Conservation (phyloP, 306 rosid species). For the Dryas alaskensis region DNA sequence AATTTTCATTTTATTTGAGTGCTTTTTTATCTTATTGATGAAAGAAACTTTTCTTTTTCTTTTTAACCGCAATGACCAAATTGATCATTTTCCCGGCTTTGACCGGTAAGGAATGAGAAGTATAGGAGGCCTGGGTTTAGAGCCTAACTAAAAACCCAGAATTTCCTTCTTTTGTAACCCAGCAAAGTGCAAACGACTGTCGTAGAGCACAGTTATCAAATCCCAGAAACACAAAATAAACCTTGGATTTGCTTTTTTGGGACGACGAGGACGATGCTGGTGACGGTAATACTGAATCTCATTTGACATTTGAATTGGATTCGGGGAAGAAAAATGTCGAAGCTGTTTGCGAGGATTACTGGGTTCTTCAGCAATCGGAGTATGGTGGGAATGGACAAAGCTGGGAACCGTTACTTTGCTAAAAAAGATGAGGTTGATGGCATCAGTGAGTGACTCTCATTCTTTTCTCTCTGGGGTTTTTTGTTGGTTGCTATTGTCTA, state of each 20-base stretch:
- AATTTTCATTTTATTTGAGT: too few relatives aligned
- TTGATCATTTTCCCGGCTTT: too few relatives aligned
- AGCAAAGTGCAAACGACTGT: background rate
- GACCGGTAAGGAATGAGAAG: too few relatives aligned
- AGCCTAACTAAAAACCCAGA: background rate
- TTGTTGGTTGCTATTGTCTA: background rate
- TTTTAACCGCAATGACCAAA: too few relatives aligned
- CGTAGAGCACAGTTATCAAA: background rate
- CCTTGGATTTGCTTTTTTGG: background rate
- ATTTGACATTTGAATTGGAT: constrained; percentile 14
- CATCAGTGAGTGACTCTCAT: constrained; percentile 56
- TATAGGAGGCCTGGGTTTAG: too few relatives aligned
- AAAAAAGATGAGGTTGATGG: constrained; percentile 70
- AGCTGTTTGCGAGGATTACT: constrained; percentile 52
- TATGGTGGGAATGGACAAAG: constrained; percentile 62
- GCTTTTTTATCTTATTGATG: too few relatives aligned
- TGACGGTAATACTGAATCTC: background rate
- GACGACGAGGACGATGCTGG: constrained; percentile 14
- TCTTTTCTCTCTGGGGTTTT: constrained; percentile 11
- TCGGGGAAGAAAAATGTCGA: constrained; percentile 49
- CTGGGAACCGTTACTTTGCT: constrained; percentile 74
- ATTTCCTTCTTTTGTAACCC: background rate
- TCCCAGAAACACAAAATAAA: background rate
- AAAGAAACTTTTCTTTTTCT: too few relatives aligned
- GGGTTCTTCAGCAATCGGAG: constrained; percentile 51